phyloP scores from a whole-genome alignment of 73 alveolate species.

The Symbiodinium natans region DNA sequence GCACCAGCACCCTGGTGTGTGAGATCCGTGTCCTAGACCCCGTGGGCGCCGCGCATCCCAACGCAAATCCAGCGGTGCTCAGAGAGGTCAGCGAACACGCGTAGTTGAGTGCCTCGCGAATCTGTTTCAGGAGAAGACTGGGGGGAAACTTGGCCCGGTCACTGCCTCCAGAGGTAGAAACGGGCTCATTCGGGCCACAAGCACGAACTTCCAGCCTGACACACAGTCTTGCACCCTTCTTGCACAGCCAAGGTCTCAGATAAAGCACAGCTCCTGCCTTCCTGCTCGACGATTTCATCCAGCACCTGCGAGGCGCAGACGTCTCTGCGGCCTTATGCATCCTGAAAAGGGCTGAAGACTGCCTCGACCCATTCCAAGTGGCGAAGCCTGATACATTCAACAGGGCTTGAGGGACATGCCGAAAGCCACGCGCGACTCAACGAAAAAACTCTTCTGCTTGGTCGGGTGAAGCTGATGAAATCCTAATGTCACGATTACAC shows the following conservation, averaged over 20 bases:
- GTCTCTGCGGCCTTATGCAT: too few species aligned
- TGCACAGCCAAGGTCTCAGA: background rate
- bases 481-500: too few species aligned
- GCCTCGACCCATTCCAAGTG: constrained; percentile 86
- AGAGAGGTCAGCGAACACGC: constrained; percentile 54
- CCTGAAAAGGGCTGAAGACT: background rate
- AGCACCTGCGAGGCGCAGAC: constrained; percentile 77
- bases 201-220: constrained; percentile 82
- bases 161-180: constrained; percentile 69
- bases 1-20: background rate
- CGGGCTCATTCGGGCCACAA: constrained; percentile 82
- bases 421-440: too few species aligned
- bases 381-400: constrained; percentile 44
- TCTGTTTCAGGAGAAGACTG: too few species aligned
- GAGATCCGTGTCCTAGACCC: background rate
- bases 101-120: constrained; percentile 65
- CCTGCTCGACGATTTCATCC: constrained; percentile 52
- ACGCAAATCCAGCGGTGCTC: constrained; percentile 16
- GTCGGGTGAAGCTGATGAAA: too few species aligned
- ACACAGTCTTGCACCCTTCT: background rate
- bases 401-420: too few species aligned
- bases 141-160: too few species aligned
- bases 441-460: too few species aligned
- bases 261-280: constrained; percentile 25
- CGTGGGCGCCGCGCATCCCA: constrained; percentile 6